Percentiles rank a stretch among this genome's conserved stretches.
These are phyloP conservation scores for Verticillium albo-atrum DNA, from an alignment of 2,329 filamentous ascomycete species.

Conservation along the genomic window DNA sequence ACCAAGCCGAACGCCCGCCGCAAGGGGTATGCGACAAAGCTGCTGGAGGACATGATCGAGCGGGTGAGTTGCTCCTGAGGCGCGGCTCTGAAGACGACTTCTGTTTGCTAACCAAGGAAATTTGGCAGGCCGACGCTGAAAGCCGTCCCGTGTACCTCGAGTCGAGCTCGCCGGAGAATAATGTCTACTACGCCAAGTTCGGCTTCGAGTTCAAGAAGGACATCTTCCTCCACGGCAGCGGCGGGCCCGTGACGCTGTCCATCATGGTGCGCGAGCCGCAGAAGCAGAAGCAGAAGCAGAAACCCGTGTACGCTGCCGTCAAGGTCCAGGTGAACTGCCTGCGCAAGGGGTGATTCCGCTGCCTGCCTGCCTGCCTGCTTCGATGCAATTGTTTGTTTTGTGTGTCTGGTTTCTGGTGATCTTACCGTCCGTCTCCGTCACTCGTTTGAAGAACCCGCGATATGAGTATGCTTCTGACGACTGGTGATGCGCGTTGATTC, in stretches of 20 bases:
- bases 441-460: background rate
- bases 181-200: slow-evolving; percentile 68
- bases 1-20: slow-evolving; percentile 67
- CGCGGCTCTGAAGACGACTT: too few species aligned
- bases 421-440: background rate
- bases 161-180: slow-evolving; percentile 66
- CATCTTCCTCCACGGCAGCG: slow-evolving; percentile 56
- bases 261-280: slow-evolving; percentile 79
- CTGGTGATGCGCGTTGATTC: background rate
- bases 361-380: slow-evolving; percentile 1
- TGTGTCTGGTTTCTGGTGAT: too few species aligned
- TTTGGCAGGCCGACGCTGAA: slow-evolving; percentile 59
- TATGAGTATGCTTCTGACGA: background rate
- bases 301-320: slow-evolving; percentile 20
- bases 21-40: slow-evolving; percentile 66
- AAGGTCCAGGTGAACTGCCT: slow-evolving; percentile 25
- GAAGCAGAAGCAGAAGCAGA: slow-evolving; percentile 2
- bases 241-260: slow-evolving; percentile 60
- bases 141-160: slow-evolving; percentile 71
- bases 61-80: slow-evolving; percentile 39
- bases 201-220: slow-evolving; percentile 64
- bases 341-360: slow-evolving; percentile 15
- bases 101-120: background rate
- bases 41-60: slow-evolving; percentile 65
- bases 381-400: background rate